Conservation (phyloP, 139 green algal species). For the Chlorella sp. region DNA sequence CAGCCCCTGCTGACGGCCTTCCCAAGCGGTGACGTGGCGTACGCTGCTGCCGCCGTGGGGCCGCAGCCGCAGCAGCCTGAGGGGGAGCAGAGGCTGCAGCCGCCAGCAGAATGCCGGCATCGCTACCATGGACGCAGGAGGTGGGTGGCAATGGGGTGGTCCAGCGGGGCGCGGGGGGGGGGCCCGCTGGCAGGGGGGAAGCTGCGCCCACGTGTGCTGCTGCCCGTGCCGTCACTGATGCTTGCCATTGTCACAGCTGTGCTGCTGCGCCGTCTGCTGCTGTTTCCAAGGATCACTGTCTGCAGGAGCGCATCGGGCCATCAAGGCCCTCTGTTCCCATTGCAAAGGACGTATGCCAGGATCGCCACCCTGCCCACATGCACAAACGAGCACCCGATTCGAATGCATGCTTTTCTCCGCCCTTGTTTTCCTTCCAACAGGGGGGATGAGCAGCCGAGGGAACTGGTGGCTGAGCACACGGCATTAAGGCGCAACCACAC, state of each 20-base stretch:
- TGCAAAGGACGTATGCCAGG: no score
- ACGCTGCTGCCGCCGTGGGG: background rate
- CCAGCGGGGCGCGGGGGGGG: background rate
- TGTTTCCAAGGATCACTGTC: no score
- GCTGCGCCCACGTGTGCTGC: background rate
- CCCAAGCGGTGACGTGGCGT: background rate
- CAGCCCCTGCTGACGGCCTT: background rate
- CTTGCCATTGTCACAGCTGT: no score
- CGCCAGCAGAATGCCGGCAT: background rate
- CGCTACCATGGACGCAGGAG: background rate
- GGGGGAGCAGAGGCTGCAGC: background rate
- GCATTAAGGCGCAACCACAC: conserved; percentile 63
- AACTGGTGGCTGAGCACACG: conserved; percentile 61
- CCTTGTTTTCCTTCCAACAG: no score
- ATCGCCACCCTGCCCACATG: no score
- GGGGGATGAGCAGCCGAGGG: conserved; percentile 59
- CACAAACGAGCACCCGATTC: no score
- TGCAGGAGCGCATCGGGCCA: no score
- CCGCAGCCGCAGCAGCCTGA: background rate
- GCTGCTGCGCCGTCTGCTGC: no score
- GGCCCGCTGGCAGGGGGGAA: background rate
- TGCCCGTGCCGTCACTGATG: background rate
- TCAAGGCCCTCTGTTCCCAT: no score
- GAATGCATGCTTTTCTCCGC: no score
- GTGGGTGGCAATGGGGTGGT: background rate